Conservation (phyloP, 148 eudicot genomes). For the Cornus kousa region DNA sequence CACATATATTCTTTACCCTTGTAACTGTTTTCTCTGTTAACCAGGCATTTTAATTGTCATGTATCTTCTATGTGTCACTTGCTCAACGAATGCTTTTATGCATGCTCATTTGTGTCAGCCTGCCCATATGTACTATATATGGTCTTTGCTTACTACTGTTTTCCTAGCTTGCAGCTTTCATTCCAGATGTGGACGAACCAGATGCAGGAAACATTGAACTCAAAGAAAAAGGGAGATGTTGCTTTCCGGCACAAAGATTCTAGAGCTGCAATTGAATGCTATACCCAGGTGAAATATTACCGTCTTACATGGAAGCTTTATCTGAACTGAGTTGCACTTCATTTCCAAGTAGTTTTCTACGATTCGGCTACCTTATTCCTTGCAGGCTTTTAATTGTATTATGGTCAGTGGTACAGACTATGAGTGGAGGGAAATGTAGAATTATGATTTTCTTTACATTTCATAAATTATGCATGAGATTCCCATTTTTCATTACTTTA, state of each 20-base stretch:
- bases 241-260: conserved; percentile 87
- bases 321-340: background rate
- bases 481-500: no score
- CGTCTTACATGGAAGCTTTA: background rate
- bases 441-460: no score
- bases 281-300: conserved; percentile 54
- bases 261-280: conserved; percentile 75
- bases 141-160: conserved; percentile 3
- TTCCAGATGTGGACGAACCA: conserved; percentile 99
- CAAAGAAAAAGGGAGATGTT: conserved; percentile 90
- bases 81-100: conserved; percentile 2
- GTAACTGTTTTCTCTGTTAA: background rate
- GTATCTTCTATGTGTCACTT: background rate
- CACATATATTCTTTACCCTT: background rate
- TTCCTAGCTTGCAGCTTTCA: conserved; percentile 64
- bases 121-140: background rate
- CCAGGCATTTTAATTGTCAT: background rate
- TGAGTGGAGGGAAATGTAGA: background rate
- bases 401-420: background rate
- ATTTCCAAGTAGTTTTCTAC: background rate
- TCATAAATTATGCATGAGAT: background rate
- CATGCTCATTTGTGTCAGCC: background rate
- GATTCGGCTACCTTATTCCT: background rate
- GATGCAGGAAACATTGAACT: conserved; percentile 87
- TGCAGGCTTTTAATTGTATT: background rate